Evolutionary conservation across 805 yeast genomes (phyloP), one percentile per base, ranked within the genome.

Genomic region (Vanderwaltozyma polyspora): DNA sequence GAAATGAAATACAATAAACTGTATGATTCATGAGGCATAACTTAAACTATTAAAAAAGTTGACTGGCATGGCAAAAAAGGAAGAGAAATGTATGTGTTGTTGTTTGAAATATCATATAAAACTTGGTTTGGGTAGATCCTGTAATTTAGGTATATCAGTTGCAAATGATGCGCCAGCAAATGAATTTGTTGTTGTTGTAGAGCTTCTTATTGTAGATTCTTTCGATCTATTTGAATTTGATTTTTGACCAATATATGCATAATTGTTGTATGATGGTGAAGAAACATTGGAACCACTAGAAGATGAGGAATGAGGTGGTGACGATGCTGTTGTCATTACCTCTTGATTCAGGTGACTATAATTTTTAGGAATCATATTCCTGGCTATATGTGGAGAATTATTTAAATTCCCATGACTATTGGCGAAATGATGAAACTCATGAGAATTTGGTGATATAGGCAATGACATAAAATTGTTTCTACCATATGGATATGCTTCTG

Each of bases 131-230:
- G 62, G 62, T 25, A 57, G 36, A 17, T 47, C 48, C 17, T 48
- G 41, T 22, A 49, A 49, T 18, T 49, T 44, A 12, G 62, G 62
- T 14, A 48, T 43, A 33, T 49, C 47, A 10, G 55, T 49, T 13
- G 62, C 55, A 35, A 57, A 57, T 1, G 62, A 55, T 8, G 59
- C 62, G 32, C 62, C 62, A 3, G 62, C 62, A 34, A 54, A 51
- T 15, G n/a, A 13, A 3, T n/a, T 29, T 19, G 28, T 14, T 25
- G 15, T 25, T 25, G 28, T 25, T 6, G 15, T 25, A 6, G 18
- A 14, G 19, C 12, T 7, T 21, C 7, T 21, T 21, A 21, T 10
- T 10, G 23, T 12, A 23, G 25, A 23, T 11, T 23, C n/a, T 7
- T 23, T 23, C 5, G n/a, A 13, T 11, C 5, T 23, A 23, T 7